Conservation (phyloP, 495 filamentous ascomycete genomes). For the Gamarada debralockiae region DNA sequence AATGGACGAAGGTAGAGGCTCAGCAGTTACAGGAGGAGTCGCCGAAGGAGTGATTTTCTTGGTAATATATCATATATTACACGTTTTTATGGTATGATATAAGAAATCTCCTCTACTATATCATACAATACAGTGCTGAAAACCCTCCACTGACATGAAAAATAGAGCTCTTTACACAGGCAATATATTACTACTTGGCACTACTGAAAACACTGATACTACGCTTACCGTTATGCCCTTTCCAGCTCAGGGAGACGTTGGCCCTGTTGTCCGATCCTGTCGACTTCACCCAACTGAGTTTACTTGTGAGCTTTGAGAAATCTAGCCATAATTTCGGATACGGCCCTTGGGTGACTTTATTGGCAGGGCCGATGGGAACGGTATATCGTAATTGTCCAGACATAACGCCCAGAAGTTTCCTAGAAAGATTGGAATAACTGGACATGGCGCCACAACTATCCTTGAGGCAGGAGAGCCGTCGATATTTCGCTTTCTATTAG, state of each 20-base stretch:
- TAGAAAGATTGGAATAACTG: conserved; percentile 9
- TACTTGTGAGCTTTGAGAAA: conserved; percentile 14
- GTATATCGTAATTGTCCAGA: conserved; percentile 15
- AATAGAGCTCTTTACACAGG: too few relatives aligned
- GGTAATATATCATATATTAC: too few relatives aligned
- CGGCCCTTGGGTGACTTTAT: conserved; percentile 14
- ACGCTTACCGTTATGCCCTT: conserved; percentile 11
- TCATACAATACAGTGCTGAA: too few relatives aligned
- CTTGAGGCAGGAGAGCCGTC: conserved; percentile 13
- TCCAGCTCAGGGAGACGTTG: conserved; percentile 14
- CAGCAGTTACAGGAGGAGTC: too few relatives aligned
- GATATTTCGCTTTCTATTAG: conserved; percentile 12
- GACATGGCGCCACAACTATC: conserved; percentile 10
- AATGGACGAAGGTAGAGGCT: too few relatives aligned
- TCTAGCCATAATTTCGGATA: conserved; percentile 14
- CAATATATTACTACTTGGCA: too few relatives aligned
- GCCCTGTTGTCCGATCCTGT: conserved; percentile 6
- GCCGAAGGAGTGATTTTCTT: too few relatives aligned
- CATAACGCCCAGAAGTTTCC: conserved; percentile 15
- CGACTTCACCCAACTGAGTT: conserved; percentile 14
- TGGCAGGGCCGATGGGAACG: background rate
- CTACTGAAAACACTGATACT: too few relatives aligned
- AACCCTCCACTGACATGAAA: too few relatives aligned
- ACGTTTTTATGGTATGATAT: too few relatives aligned
- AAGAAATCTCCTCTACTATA: too few relatives aligned